Evolutionary conservation across 2,329 filamentous ascomycete genomes (phyloP).

Genomic region (Cercospora citrullina): DNA sequence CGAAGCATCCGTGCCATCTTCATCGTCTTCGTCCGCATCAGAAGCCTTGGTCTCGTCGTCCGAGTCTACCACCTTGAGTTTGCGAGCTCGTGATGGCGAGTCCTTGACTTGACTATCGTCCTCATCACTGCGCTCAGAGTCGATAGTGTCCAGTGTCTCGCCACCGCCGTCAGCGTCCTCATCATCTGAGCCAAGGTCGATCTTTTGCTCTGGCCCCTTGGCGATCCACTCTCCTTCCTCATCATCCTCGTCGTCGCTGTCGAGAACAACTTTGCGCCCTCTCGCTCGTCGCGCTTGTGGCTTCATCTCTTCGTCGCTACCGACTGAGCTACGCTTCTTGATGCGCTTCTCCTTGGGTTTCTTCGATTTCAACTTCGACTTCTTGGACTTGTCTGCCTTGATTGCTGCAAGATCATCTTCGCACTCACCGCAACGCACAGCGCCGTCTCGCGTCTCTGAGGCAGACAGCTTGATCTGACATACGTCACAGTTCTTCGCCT

Average conservation of each 20-base stretch:
- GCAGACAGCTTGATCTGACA: slow-evolving; percentile 69
- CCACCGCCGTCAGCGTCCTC: slow-evolving; percentile 86
- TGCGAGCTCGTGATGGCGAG: slow-evolving; percentile 36
- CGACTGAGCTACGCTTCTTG: slow-evolving; percentile 17
- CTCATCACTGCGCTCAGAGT: slow-evolving; percentile 63
- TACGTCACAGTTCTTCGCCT: slow-evolving; percentile 76
- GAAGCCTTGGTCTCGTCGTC: slow-evolving; percentile 54
- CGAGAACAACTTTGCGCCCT: slow-evolving; percentile 61
- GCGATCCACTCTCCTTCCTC: slow-evolving; percentile 73
- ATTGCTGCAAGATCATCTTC: slow-evolving; percentile 68
- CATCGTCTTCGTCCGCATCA: slow-evolving; percentile 50
- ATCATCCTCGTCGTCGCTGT: slow-evolving; percentile 58
- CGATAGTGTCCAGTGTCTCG: slow-evolving; percentile 71
- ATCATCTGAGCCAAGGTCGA: slow-evolving; percentile 63
- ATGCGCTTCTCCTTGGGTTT: slow-evolving; percentile 27
- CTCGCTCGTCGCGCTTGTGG: slow-evolving; percentile 40
- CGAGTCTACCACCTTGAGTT: slow-evolving; percentile 13
- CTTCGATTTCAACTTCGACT: slow-evolving; percentile 30
- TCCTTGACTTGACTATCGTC: slow-evolving; percentile 51
- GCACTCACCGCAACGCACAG: slow-evolving; percentile 70
- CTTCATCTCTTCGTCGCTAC: slow-evolving; percentile 32
- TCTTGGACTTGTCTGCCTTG: slow-evolving; percentile 44
- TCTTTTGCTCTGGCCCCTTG: slow-evolving; percentile 62
- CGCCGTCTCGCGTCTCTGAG: slow-evolving; percentile 55
- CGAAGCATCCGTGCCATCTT: slow-evolving; percentile 44